These are phyloP conservation scores for Catenaria anguillulae DNA, from an alignment of 371 early-diverging fungal species.

Conservation along the genomic window DNA sequence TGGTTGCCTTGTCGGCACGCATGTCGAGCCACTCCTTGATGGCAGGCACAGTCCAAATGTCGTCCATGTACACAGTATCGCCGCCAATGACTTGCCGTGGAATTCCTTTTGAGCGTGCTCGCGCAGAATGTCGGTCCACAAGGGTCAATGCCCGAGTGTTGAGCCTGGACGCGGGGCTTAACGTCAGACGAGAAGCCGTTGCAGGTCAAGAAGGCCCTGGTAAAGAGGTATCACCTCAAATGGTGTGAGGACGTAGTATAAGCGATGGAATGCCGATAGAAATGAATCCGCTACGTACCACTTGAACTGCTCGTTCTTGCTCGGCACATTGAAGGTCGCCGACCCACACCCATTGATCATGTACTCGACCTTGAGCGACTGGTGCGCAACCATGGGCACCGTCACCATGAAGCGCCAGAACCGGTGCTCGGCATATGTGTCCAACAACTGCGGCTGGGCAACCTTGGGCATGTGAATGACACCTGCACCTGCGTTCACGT, in stretches of 20 bases:
- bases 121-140: slow-evolving; percentile 66
- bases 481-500: neutral
- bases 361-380: slow-evolving; percentile 23
- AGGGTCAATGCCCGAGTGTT: too few relatives aligned
- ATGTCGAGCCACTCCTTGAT: slow-evolving; percentile 46
- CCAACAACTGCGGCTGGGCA: neutral
- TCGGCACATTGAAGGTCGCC: slow-evolving; percentile 30
- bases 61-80: slow-evolving; percentile 67
- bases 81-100: slow-evolving; percentile 70
- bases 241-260: too few relatives aligned
- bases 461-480: too few relatives aligned
- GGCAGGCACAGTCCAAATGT: slow-evolving; percentile 25
- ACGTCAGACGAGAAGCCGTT: slow-evolving; percentile 51
- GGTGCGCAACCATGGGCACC: slow-evolving; percentile 8
- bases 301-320: slow-evolving; percentile 28
- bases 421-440: neutral
- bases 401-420: slow-evolving; percentile 9
- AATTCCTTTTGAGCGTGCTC: slow-evolving; percentile 49
- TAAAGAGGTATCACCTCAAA: too few relatives aligned
- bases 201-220: slow-evolving; percentile 48
- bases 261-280: too few relatives aligned
- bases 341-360: slow-evolving; percentile 23
- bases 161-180: too few relatives aligned
- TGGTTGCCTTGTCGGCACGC: slow-evolving; percentile 30
- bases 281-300: too few relatives aligned